These are phyloP conservation scores for Aspergillus latus DNA, from an alignment of 2,329 filamentous ascomycete species.

Conservation along the genomic window DNA sequence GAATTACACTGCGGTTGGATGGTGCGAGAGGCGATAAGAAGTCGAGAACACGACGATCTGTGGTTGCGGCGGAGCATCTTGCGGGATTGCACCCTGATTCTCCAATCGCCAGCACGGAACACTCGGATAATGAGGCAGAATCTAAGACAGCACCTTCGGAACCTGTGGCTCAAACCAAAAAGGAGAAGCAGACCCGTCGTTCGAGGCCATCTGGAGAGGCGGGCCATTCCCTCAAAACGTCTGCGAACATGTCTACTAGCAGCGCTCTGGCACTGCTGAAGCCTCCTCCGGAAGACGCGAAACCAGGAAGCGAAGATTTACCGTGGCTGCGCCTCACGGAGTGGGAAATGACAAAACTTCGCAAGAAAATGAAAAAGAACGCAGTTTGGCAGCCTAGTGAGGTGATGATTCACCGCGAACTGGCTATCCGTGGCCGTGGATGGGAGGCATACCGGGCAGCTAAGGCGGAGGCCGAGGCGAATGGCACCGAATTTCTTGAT, in stretches of 20 bases:
- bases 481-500: slow-evolving; percentile 58
- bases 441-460: slow-evolving; percentile 52
- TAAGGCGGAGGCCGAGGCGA: slow-evolving; percentile 51
- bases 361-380: slow-evolving; percentile 71
- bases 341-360: slow-evolving; percentile 65
- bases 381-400: slow-evolving; percentile 67
- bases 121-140: slow-evolving; percentile 43
- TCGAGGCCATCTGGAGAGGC: slow-evolving; percentile 19
- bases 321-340: slow-evolving; percentile 66
- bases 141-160: slow-evolving; percentile 27
- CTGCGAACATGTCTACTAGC: slow-evolving; percentile 58
- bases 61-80: slow-evolving; percentile 37
- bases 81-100: slow-evolving; percentile 45
- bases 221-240: slow-evolving; percentile 1
- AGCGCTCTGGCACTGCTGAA: slow-evolving; percentile 60
- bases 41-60: slow-evolving; percentile 39
- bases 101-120: slow-evolving; percentile 48
- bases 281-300: slow-evolving; percentile 60
- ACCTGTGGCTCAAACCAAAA: slow-evolving; percentile 35
- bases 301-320: slow-evolving; percentile 59
- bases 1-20: slow-evolving; percentile 47
- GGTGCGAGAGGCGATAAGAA: slow-evolving; percentile 30
- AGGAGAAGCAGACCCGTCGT: slow-evolving; percentile 42
- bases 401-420: slow-evolving; percentile 65
- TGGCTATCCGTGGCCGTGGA: slow-evolving; percentile 59